A percentile compares a stretch with the other conserved stretches of the same genome.
Evolutionary conservation across 2,329 filamentous ascomycete genomes (phyloP).

Genomic region (Bipolaris gigantea): DNA sequence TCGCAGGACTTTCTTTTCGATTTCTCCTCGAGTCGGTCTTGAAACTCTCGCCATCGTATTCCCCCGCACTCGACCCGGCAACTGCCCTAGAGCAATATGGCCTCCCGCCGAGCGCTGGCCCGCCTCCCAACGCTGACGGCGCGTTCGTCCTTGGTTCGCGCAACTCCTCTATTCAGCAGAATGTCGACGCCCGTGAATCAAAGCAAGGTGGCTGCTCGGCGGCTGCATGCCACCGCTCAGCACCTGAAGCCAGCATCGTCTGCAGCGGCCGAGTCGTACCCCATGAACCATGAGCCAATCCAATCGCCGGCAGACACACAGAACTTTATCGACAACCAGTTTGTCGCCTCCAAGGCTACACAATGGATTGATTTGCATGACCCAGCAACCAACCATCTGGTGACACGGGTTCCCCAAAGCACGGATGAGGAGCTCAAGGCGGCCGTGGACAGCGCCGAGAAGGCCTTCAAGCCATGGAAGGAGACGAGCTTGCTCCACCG

Average conservation of each 20-base stretch:
- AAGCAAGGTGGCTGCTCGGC: slow-evolving; percentile 47
- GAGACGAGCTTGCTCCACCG: slow-evolving; percentile 71
- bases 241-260: slow-evolving; percentile 55
- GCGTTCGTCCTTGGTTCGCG: slow-evolving; percentile 41
- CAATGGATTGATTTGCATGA: slow-evolving; percentile 80
- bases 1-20: neutral
- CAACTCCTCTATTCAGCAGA: slow-evolving; percentile 42
- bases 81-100: slow-evolving; percentile 42
- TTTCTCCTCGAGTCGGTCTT: slow-evolving; percentile 5
- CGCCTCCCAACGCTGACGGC: slow-evolving; percentile 48
- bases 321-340: slow-evolving; percentile 82
- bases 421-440: slow-evolving; percentile 76
- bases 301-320: slow-evolving; percentile 69
- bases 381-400: slow-evolving; percentile 81
- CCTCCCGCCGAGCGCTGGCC: slow-evolving; percentile 50
- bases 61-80: slow-evolving; percentile 16
- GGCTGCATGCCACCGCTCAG: slow-evolving; percentile 59
- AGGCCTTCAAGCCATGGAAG: slow-evolving; percentile 74
- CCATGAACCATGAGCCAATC: slow-evolving; percentile 72
- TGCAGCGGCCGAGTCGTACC: slow-evolving; percentile 61
- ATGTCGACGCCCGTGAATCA: slow-evolving; percentile 44
- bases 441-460: slow-evolving; percentile 73
- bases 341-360: slow-evolving; percentile 66
- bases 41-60: slow-evolving; percentile 3
- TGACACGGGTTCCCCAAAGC: slow-evolving; percentile 80